phyloP scores from a whole-genome alignment of 2,329 filamentous ascomycete species.

The Triangularia verruculosa region DNA sequence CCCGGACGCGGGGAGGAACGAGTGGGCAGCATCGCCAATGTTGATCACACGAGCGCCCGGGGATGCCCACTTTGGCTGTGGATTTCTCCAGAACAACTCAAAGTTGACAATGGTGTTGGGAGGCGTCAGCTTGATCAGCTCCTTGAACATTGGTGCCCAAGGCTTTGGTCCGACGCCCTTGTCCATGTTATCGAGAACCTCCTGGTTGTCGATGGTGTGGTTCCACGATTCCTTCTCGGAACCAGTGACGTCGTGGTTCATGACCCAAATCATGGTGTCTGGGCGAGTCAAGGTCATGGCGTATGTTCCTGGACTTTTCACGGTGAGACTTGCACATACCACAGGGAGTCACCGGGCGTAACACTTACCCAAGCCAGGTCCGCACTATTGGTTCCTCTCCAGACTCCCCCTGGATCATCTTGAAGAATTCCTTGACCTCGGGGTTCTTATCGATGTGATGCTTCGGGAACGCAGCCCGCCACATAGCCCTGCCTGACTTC shows the following conservation, averaged over 20 bases:
- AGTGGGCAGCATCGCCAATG: constrained; percentile 42
- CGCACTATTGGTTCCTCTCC: constrained; percentile 43
- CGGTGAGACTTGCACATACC: constrained; percentile 23
- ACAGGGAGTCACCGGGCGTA: background rate
- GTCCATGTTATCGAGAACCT: constrained; percentile 37
- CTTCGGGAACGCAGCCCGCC: constrained; percentile 41
- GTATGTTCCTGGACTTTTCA: constrained; percentile 40
- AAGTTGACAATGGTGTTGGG: constrained; percentile 35
- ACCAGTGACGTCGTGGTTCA: constrained; percentile 40
- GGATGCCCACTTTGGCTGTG: constrained; percentile 38
- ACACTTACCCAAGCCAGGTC: constrained; percentile 45
- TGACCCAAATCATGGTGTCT: constrained; percentile 38
- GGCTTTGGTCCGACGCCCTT: constrained; percentile 31
- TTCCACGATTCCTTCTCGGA: constrained; percentile 39
- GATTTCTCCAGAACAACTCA: constrained; percentile 41
- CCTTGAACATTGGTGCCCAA: constrained; percentile 36
- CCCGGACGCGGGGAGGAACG: constrained; percentile 40
- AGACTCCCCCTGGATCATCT: constrained; percentile 39
- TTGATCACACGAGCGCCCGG: constrained; percentile 35
- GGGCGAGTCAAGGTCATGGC: constrained; percentile 35
- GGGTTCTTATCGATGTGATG: constrained; percentile 42
- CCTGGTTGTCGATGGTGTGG: constrained; percentile 35
- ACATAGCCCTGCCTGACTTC: constrained; percentile 44
- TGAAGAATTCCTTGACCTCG: constrained; percentile 38
- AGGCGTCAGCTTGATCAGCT: constrained; percentile 32